Conservation (phyloP, 345 rosid species). For the Aquilaria malaccensis region DNA sequence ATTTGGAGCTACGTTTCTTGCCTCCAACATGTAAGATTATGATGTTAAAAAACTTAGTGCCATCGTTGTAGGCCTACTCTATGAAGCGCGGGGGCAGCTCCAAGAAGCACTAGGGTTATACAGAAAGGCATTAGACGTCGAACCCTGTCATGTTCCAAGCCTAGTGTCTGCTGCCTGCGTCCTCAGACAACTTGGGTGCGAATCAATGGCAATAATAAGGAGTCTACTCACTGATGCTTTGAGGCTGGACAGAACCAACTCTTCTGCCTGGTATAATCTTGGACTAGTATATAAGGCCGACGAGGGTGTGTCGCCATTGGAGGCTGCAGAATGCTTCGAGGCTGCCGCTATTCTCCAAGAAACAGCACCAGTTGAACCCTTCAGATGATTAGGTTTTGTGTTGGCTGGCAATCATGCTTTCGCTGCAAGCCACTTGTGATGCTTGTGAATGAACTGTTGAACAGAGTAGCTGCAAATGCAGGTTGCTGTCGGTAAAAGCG, state of each 20-base stretch:
- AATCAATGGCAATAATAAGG: slow-evolving; percentile 28
- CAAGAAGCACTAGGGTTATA: slow-evolving; percentile 45
- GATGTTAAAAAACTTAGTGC: background rate
- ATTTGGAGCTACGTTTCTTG: too few relatives aligned
- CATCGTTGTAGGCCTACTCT: slow-evolving; percentile 32
- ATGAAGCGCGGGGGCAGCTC: slow-evolving; percentile 36
- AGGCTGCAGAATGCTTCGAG: slow-evolving; percentile 54
- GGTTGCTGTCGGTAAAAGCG: too few relatives aligned
- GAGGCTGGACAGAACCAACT: slow-evolving; percentile 40
- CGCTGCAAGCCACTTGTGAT: slow-evolving; percentile 4
- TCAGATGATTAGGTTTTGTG: slow-evolving; percentile 30
- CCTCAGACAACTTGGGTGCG: slow-evolving; percentile 33
- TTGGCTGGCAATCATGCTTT: background rate
- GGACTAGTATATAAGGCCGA: slow-evolving; percentile 46
- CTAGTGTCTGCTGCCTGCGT: slow-evolving; percentile 40
- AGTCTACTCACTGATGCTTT: slow-evolving; percentile 52
- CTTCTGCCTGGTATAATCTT: slow-evolving; percentile 57
- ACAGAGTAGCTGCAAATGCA: background rate
- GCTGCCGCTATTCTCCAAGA: slow-evolving; percentile 55
- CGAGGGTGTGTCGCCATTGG: slow-evolving; percentile 21
- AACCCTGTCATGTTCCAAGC: slow-evolving; percentile 54
- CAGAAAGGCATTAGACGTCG: slow-evolving; percentile 41
- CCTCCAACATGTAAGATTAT: too few relatives aligned
- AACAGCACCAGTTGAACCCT: slow-evolving; percentile 52
- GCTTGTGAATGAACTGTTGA: background rate